Evolutionary conservation across 2,329 filamentous ascomycete genomes (phyloP).

Genomic region (Diaporthe vaccinii): DNA sequence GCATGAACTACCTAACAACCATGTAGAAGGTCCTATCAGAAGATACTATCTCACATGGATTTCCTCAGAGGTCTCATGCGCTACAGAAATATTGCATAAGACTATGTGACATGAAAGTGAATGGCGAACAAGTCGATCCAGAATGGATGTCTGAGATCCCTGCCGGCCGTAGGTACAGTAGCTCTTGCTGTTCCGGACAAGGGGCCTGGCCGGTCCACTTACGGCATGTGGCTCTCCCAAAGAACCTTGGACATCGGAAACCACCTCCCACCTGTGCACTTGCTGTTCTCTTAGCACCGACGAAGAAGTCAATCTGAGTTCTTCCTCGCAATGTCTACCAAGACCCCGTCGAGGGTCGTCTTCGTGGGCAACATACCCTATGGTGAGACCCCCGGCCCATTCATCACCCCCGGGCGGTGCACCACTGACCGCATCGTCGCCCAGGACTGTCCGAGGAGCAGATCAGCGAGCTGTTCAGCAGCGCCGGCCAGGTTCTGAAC

Average conservation of each 20-base stretch:
- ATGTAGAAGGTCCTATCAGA: too few species aligned
- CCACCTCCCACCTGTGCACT: neutral
- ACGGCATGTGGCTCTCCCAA: neutral
- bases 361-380: slow-evolving; percentile 92
- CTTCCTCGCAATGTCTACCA: slow-evolving; percentile 73
- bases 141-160: neutral
- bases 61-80: neutral
- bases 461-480: slow-evolving; percentile 93
- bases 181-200: neutral
- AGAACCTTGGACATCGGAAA: slow-evolving; percentile 1
- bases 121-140: neutral
- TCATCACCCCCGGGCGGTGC: neutral
- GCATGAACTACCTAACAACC: neutral
- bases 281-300: neutral
- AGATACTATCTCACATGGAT: too few species aligned
- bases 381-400: slow-evolving; percentile 60
- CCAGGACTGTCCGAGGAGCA: slow-evolving; percentile 96
- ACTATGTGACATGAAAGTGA: neutral
- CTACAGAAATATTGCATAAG: neutral
- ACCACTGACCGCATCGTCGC: slow-evolving; percentile 30
- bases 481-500: slow-evolving; percentile 89
- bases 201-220: neutral
- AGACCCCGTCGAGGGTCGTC: slow-evolving; percentile 82
- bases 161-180: slow-evolving; percentile 2
- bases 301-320: neutral